These are phyloP conservation scores for Gossypium raimondii DNA, from an alignment of 345 rosid genomes.

Conservation along the genomic window DNA sequence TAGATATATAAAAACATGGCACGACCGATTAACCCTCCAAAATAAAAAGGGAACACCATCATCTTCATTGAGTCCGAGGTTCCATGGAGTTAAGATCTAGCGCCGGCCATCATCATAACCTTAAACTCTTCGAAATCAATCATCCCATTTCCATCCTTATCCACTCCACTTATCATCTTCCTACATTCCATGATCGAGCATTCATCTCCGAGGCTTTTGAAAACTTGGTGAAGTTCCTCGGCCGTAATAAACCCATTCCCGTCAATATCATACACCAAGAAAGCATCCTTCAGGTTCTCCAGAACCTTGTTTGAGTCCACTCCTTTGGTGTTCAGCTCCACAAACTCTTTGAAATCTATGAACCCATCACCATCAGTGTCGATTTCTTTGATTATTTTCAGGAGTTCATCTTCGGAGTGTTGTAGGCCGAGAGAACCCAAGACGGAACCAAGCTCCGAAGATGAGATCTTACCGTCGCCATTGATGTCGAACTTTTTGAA, in stretches of 20 bases:
- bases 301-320: slow-evolving; percentile 56
- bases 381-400: slow-evolving; percentile 45
- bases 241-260: slow-evolving; percentile 84
- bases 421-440: slow-evolving; percentile 60
- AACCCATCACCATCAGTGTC: slow-evolving; percentile 68
- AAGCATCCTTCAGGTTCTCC: slow-evolving; percentile 71
- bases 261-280: slow-evolving; percentile 73
- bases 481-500: slow-evolving; percentile 76
- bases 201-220: slow-evolving; percentile 66
- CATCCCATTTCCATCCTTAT: too few species aligned
- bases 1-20: too few species aligned
- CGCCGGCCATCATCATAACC: slow-evolving; percentile 77
- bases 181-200: slow-evolving; percentile 65
- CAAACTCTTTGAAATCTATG: slow-evolving; percentile 64
- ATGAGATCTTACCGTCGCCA: slow-evolving; percentile 88
- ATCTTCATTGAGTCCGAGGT: too few species aligned
- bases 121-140: slow-evolving; percentile 31
- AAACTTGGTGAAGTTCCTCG: slow-evolving; percentile 71
- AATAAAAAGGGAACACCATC: not conserved
- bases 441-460: slow-evolving; percentile 67
- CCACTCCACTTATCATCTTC: slow-evolving; percentile 38
- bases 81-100: slow-evolving; percentile 30
- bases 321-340: slow-evolving; percentile 65
- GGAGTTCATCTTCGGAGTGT: slow-evolving; percentile 48
- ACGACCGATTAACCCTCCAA: too few species aligned